Evolutionary conservation across 768 basidiomycete species (phyloP).

Genomic region (Gyrodon lividus): DNA sequence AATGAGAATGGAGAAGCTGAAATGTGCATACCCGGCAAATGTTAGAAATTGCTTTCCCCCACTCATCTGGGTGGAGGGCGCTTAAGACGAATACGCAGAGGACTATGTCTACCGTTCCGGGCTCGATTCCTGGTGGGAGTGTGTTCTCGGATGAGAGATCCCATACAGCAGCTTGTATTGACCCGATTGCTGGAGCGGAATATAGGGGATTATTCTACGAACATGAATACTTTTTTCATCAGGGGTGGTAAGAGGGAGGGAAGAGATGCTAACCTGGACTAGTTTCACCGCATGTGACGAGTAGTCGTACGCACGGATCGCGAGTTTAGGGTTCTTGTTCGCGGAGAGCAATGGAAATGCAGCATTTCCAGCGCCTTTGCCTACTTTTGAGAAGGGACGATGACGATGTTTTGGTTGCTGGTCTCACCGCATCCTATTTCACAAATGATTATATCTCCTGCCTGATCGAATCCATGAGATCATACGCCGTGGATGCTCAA

Average conservation of each 20-base stretch:
- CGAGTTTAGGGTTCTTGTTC: slow-evolving; percentile 78
- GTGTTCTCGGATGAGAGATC: slow-evolving; percentile 69
- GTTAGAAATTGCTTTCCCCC: slow-evolving; percentile 80
- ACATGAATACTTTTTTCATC: background rate
- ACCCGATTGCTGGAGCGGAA: slow-evolving; percentile 59
- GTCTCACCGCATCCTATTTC: slow-evolving; percentile 88
- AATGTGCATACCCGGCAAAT: slow-evolving; percentile 59
- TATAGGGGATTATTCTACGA: slow-evolving; percentile 73
- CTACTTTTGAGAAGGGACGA: slow-evolving; percentile 1
- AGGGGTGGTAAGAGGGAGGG: background rate
- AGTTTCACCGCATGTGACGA: slow-evolving; percentile 85
- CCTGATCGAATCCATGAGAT: slow-evolving; percentile 43
- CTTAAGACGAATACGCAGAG: slow-evolving; percentile 94
- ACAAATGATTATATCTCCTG: slow-evolving; percentile 71
- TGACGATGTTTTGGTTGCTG: background rate
- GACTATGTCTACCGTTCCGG: slow-evolving; percentile 78
- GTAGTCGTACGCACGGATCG: slow-evolving; percentile 86
- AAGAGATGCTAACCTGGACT: slow-evolving; percentile 62
- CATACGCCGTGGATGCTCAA: background rate
- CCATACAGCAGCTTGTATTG: slow-evolving; percentile 83
- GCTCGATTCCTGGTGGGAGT: slow-evolving; percentile 62
- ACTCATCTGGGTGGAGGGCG: slow-evolving; percentile 91
- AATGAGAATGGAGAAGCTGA: background rate
- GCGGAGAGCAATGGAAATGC: slow-evolving; percentile 83
- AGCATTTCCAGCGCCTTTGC: slow-evolving; percentile 88